Evolutionary conservation across 495 filamentous ascomycete genomes (phyloP).

Genomic region (Talaromyces proteolyticus): DNA sequence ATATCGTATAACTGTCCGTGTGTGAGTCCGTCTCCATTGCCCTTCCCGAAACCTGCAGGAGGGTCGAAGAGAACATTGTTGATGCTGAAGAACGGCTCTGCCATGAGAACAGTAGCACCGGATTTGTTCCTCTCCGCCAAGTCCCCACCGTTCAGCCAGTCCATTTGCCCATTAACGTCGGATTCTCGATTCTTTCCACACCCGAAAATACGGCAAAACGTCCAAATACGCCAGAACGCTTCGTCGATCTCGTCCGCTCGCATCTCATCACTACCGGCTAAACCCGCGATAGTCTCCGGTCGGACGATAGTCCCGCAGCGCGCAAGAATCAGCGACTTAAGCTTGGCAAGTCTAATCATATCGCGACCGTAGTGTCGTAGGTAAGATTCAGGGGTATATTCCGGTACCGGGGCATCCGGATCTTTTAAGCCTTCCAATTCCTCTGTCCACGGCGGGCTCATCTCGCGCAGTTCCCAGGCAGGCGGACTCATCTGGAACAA

Average conservation of each 20-base stretch:
- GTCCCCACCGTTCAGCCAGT: conserved; percentile 57
- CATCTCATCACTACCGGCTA: conserved; percentile 42
- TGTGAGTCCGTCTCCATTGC: conserved; percentile 51
- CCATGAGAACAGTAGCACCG: conserved; percentile 25
- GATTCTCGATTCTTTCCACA: conserved; percentile 52
- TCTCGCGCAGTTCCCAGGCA: conserved; percentile 61
- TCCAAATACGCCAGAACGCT: conserved; percentile 66
- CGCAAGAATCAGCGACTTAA: conserved; percentile 55
- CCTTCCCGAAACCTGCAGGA: conserved; percentile 51
- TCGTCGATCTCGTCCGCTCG: conserved; percentile 53
- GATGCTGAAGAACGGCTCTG: conserved; percentile 46
- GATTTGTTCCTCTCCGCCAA: conserved; percentile 37
- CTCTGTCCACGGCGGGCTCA: conserved; percentile 49
- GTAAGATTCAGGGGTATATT: conserved; percentile 53
- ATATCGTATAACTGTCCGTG: conserved; percentile 57
- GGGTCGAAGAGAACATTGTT: conserved; percentile 51
- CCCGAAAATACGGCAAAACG: conserved; percentile 64
- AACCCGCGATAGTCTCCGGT: conserved; percentile 48
- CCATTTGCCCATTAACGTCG: conserved; percentile 57
- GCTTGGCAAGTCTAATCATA: conserved; percentile 49
- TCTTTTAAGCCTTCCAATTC: conserved; percentile 35
- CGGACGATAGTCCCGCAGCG: conserved; percentile 55
- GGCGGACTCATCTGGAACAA: conserved; percentile 54
- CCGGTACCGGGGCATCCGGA: conserved; percentile 41
- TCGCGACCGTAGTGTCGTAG: conserved; percentile 51